A percentile compares a stretch with the other conserved stretches of the same genome.
Evolutionary conservation across 345 rosid species (phyloP).

Genomic region (Eucalyptus regnans): DNA sequence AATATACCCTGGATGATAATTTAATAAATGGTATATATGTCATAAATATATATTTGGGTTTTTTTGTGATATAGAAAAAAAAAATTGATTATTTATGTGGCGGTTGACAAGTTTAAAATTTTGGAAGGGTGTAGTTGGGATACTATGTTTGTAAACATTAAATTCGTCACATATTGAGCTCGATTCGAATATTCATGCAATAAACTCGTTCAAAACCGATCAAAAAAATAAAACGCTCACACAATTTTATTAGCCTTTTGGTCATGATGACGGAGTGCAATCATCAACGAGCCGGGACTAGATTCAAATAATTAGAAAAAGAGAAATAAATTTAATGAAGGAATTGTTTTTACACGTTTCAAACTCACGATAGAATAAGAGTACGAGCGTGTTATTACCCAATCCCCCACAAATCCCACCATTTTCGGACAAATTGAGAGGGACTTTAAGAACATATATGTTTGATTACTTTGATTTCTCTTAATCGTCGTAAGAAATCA

Average conservation of each 20-base stretch:
- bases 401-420: background rate
- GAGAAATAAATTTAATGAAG: background rate
- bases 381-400: background rate
- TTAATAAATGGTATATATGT: no score
- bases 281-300: background rate
- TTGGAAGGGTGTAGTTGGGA: no score
- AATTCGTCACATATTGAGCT: rapidly evolving
- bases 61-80: no score
- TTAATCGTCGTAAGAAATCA: background rate
- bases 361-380: background rate
- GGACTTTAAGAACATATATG: background rate
- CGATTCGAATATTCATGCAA: background rate
- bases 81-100: no score
- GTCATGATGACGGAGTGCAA: background rate
- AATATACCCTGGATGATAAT: rapidly evolving
- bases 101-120: no score
- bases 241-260: background rate
- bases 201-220: background rate
- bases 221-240: no score
- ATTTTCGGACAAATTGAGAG: background rate
- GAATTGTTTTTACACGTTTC: background rate
- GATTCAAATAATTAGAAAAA: background rate
- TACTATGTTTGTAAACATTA: background rate
- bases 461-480: background rate
- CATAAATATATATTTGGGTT: no score